phyloP scores from a whole-genome alignment of 169 alveolate species.

The Perkinsus chesapeaki region DNA sequence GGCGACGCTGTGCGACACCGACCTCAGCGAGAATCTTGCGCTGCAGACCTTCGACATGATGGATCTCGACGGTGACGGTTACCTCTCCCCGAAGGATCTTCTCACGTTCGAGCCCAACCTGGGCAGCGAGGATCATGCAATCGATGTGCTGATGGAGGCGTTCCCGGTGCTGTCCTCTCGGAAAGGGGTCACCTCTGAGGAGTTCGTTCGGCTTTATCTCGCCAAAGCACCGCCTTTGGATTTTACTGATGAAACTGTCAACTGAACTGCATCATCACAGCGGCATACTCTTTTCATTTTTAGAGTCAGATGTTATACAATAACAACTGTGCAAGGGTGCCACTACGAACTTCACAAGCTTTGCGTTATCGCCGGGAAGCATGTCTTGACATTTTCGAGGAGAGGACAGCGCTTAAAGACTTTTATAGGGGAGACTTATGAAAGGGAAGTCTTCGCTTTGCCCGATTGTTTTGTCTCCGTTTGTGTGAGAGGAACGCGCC shows the following conservation, averaged over 20 bases:
- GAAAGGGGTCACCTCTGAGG: background rate
- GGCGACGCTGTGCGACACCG: slow-evolving; percentile 26
- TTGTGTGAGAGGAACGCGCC: background rate
- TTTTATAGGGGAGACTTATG: too few relatives aligned
- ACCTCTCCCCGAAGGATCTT: background rate
- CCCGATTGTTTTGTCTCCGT: too few relatives aligned
- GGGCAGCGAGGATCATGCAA: background rate
- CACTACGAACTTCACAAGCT: too few relatives aligned
- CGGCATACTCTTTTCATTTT: background rate
- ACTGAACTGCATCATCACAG: background rate
- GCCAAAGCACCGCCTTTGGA: background rate
- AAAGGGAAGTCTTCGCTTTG: too few relatives aligned
- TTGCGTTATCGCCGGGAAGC: too few relatives aligned
- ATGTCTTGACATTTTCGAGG: too few relatives aligned
- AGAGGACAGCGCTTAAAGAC: too few relatives aligned
- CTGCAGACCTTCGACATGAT: background rate
- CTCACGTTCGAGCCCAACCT: background rate
- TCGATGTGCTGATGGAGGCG: background rate
- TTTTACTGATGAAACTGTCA: too few relatives aligned
- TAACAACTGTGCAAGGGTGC: too few relatives aligned
- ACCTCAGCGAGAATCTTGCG: background rate
- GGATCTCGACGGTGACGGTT: background rate
- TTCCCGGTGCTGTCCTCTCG: background rate
- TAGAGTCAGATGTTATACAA: too few relatives aligned
- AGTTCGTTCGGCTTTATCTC: background rate